A percentile compares a stretch with the other conserved stretches of the same genome.
Evolutionary conservation across 225 moss, liverwort and hornwort species (phyloP).

Genomic region (Sphagnum tenellum): DNA sequence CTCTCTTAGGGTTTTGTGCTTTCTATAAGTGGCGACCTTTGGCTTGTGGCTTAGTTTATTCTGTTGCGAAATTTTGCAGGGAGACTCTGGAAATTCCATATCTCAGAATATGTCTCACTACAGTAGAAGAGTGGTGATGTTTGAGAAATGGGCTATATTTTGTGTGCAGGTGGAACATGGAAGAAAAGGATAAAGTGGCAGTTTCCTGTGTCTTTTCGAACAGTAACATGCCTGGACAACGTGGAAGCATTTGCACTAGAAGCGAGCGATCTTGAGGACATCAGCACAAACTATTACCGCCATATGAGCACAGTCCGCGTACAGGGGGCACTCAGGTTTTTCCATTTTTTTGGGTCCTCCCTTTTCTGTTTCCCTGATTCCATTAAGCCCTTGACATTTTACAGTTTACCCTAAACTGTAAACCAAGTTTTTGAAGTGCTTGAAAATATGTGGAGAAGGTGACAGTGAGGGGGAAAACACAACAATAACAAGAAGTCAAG

Average conservation of each 20-base stretch:
- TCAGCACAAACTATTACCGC: constrained; percentile 52
- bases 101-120: neutral
- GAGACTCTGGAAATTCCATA: too few species aligned
- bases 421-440: neutral
- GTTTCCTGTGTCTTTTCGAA: constrained; percentile 48
- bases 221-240: constrained; percentile 37
- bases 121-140: neutral
- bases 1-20: too few species aligned
- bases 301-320: constrained; percentile 57
- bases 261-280: constrained; percentile 40
- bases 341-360: neutral
- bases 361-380: neutral
- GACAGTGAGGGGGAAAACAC: too few species aligned
- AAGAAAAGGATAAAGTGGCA: constrained; percentile 18
- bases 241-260: constrained; percentile 68
- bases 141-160: neutral
- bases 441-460: too few species aligned
- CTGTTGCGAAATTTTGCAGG: neutral
- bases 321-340: constrained; percentile 62
- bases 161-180: constrained; percentile 12
- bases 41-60: neutral
- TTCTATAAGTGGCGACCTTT: too few species aligned
- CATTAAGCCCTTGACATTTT: neutral
- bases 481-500: too few species aligned
- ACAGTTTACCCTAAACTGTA: neutral